These are phyloP conservation scores for Sphaerobolus stellatus DNA, from an alignment of 1,284 basidiomycete species.

Conservation along the genomic window DNA sequence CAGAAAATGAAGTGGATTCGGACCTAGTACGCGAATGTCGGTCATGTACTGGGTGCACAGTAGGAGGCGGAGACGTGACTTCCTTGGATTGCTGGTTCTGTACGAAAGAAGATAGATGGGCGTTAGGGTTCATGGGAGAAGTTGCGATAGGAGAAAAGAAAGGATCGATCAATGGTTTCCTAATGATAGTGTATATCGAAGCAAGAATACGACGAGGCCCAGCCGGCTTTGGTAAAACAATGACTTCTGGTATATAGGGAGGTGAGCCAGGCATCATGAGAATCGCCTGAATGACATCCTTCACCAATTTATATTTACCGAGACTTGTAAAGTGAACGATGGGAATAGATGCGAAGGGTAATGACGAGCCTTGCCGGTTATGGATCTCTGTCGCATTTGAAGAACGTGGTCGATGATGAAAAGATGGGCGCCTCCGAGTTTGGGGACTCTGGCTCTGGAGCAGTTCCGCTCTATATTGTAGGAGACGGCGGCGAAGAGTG, in stretches of 20 bases:
- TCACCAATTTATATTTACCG: conserved; percentile 82
- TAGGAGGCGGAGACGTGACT: no score
- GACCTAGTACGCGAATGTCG: conserved; percentile 37
- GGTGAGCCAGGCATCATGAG: conserved; percentile 46
- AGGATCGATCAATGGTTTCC: conserved; percentile 82
- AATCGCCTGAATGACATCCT: conserved; percentile 78
- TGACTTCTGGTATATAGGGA: conserved; percentile 68
- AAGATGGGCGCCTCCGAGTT: conserved; percentile 77
- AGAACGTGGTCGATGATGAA: conserved; percentile 66
- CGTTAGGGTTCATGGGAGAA: conserved; percentile 81
- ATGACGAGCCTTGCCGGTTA: conserved; percentile 32
- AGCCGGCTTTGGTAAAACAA: conserved; percentile 94
- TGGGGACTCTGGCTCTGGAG: conserved; percentile 43
- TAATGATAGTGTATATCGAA: conserved; percentile 83
- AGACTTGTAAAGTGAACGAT: conserved; percentile 91
- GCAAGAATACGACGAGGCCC: conserved; percentile 90
- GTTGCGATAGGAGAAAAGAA: conserved; percentile 92
- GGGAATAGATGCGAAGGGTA: conserved; percentile 43
- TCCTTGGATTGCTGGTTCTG: conserved; percentile 36
- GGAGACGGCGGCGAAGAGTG: conserved; percentile 69
- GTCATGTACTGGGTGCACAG: conserved; percentile 63
- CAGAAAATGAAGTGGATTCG: conserved; percentile 53
- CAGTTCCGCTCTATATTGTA: conserved; percentile 59
- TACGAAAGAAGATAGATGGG: conserved; percentile 39
- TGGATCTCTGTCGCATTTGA: conserved; percentile 76